These are phyloP conservation scores for Ogataea glucozyma DNA, from an alignment of 805 yeast genomes.

Conservation along the genomic window DNA sequence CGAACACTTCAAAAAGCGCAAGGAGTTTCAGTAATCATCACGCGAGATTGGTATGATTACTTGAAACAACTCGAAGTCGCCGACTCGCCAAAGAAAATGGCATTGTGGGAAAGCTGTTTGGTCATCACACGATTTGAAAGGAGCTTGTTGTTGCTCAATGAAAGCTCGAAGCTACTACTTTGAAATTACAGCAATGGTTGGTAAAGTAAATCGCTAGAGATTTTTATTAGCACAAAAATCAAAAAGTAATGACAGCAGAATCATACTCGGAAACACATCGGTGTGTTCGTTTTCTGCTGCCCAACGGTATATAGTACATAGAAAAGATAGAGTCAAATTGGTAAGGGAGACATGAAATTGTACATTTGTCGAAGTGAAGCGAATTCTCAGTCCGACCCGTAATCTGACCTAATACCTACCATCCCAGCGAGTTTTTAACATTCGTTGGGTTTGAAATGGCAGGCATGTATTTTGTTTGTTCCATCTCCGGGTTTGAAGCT, in stretches of 20 bases:
- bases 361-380: not conserved
- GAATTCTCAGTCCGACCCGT: not conserved
- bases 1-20: not conserved
- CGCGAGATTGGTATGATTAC: slow-evolving; percentile 18
- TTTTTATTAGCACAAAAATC: slow-evolving; percentile 4
- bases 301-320: slow-evolving; percentile 6
- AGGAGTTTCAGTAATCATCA: not conserved
- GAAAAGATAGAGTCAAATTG: slow-evolving; percentile 4
- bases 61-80: slow-evolving; percentile 5
- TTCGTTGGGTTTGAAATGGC: slow-evolving; percentile 69
- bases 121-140: slow-evolving; percentile 23
- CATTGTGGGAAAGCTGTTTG: slow-evolving; percentile 9
- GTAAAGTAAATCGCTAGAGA: not conserved
- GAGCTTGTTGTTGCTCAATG: slow-evolving; percentile 24
- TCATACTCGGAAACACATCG: not conserved
- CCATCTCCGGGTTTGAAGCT: slow-evolving; percentile 18
- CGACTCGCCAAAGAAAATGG: slow-evolving; percentile 5
- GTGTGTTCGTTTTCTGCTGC: not conserved
- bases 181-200: not conserved
- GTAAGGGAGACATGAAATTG: slow-evolving; percentile 1
- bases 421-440: slow-evolving; percentile 70
- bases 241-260: not conserved
- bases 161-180: slow-evolving; percentile 20
- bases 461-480: slow-evolving; percentile 36
- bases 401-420: too few species aligned